These are phyloP conservation scores for Podospora tetraspora DNA, from an alignment of 495 filamentous ascomycete genomes.

Conservation along the genomic window DNA sequence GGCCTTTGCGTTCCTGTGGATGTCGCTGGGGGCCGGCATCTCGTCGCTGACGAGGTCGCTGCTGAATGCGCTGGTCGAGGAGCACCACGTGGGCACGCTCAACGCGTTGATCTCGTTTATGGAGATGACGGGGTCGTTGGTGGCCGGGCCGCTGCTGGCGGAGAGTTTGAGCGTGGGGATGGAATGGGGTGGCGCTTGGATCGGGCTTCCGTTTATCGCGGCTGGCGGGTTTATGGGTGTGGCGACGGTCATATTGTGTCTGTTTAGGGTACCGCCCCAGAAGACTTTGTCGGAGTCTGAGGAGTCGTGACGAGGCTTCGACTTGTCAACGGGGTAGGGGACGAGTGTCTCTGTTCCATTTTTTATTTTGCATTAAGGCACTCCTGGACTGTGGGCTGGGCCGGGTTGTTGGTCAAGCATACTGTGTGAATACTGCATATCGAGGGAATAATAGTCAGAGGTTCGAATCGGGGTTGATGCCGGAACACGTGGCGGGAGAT, in stretches of 20 bases:
- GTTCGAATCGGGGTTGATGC: background rate
- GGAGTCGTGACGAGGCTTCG: background rate
- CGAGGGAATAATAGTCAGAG: background rate
- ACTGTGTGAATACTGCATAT: background rate
- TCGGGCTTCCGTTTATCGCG: slow-evolving; percentile 27
- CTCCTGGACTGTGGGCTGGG: background rate
- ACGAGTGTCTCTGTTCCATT: no score
- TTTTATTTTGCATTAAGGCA: background rate
- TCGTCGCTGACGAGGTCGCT: slow-evolving; percentile 21
- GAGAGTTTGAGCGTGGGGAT: slow-evolving; percentile 26
- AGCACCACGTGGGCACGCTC: slow-evolving; percentile 30
- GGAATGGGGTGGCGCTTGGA: slow-evolving; percentile 23
- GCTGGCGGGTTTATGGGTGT: slow-evolving; percentile 20
- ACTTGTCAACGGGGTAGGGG: background rate
- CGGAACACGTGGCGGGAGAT: background rate
- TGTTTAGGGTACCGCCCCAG: slow-evolving; percentile 16
- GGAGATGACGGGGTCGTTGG: slow-evolving; percentile 25
- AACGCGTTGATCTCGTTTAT: slow-evolving; percentile 29
- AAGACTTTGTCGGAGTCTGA: background rate
- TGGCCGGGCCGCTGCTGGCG: slow-evolving; percentile 27
- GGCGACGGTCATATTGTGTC: slow-evolving; percentile 19
- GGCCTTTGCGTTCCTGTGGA: slow-evolving; percentile 19
- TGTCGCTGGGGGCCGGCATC: slow-evolving; percentile 24
- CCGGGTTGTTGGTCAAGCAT: background rate
- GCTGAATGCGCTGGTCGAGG: slow-evolving; percentile 30